Evolutionary conservation across 306 rosid species (phyloP), one percentile per base, ranked within the genome.

Genomic region (Hippophae tibetana): DNA sequence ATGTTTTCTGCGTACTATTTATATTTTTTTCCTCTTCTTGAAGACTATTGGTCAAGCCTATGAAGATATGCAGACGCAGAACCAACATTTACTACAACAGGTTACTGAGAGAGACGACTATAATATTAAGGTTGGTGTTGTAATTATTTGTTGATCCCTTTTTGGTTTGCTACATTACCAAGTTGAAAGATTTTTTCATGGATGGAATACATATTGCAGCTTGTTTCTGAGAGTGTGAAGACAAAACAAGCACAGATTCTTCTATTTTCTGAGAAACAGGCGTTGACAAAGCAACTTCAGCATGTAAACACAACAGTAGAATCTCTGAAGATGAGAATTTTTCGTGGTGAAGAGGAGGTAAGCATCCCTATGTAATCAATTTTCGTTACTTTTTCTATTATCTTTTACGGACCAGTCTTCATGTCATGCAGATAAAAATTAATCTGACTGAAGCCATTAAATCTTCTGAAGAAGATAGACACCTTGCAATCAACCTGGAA

Each of bases 11-110:
- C 8, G 11, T 53, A 38, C 44, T 18, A 45, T 52, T 56, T 69
- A 10, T 44, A 70, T 61, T 41, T 65, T 56, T 60, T 61, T 64
- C 57, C 11, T 52, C 63, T 59, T 74, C 74, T 31, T 76, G 64
- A 68, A 92, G 99, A 92, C 96, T 64, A 85, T 92, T 71, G 90
- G 99, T 69, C 96, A 92, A 79, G 99, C 99, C 60, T 92, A 92
- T 60, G 99, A 92, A 78, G 99, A 92, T 80, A 92, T 92, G 99
- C 99, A 88, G 85, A 88, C 86, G 13, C 99, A 92, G 79, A 80
- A 88, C 69, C 96, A 88, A 72, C 87, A 85, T 78, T 80, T 92
- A 66, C 66, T 85, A 78, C 84, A 85, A 73, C 95, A 76, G 76
- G 96, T 92, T 73, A 69, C 86, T 7, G 96, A 84, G 79, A 88